Conservation (phyloP, 139 green algal species). For the Chlorella ohadii region DNA sequence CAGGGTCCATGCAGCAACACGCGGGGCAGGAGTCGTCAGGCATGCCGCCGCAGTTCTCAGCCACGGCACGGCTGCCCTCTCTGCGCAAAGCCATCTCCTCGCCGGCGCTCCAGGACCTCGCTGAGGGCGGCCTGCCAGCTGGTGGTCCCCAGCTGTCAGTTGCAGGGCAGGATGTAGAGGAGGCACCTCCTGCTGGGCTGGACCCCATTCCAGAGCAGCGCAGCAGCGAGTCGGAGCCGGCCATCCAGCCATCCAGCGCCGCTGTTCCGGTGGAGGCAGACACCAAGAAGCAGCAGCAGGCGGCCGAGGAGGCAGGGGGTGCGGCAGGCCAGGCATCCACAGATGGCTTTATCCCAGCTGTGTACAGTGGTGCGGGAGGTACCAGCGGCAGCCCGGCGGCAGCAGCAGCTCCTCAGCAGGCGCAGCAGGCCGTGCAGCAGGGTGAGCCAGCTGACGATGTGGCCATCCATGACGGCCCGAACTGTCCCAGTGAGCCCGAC, state of each 20-base stretch:
- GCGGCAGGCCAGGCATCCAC: no score
- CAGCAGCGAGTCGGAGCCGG: slow-evolving; percentile 1
- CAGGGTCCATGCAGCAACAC: not conserved
- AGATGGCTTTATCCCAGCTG: no score
- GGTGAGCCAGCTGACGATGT: no score
- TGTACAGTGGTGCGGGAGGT: no score
- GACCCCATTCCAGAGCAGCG: not conserved
- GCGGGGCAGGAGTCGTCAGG: no score
- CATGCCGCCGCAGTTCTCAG: not conserved
- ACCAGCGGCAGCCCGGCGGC: not conserved
- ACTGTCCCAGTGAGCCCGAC: no score
- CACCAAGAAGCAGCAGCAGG: not conserved
- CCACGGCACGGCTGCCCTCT: not conserved
- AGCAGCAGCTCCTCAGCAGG: no score
- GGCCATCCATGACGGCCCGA: no score
- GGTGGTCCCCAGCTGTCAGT: no score
- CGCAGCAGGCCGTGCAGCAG: no score
- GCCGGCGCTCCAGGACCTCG: not conserved
- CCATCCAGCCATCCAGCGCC: not conserved
- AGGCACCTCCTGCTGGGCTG: not conserved
- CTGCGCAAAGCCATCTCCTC: not conserved
- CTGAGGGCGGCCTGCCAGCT: not conserved
- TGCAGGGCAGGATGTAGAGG: not conserved
- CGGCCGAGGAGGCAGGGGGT: not conserved
- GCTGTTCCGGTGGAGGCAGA: no score